Percentiles rank a stretch among this genome's conserved stretches.
Conservation (phyloP, 495 filamentous ascomycete species). For the Hyaloscypha hepaticicola region DNA sequence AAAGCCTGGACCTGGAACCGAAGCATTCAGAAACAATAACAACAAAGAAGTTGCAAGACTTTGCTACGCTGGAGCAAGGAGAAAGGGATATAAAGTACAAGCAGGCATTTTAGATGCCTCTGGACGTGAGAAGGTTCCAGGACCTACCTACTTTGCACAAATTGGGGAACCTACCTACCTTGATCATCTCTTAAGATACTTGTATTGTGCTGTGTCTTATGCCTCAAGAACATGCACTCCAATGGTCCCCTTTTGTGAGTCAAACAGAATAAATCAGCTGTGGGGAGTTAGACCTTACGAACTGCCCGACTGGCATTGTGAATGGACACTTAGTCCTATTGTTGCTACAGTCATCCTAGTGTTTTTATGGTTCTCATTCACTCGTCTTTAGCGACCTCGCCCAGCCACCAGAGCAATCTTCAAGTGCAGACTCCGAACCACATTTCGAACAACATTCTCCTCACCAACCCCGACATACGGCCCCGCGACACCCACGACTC, state of each 20-base stretch:
- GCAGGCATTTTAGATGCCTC: background rate
- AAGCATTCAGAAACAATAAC: background rate
- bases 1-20: too few relatives aligned
- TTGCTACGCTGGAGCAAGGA: background rate
- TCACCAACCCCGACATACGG: slow-evolving; percentile 4
- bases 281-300: background rate
- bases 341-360: background rate
- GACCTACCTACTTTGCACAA: background rate
- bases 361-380: background rate
- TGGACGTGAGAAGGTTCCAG: background rate
- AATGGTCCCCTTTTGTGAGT: background rate
- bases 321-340: background rate
- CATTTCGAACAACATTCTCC: slow-evolving; percentile 11
- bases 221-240: background rate
- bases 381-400: background rate
- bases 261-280: background rate
- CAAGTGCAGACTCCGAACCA: slow-evolving; percentile 1
- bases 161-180: background rate
- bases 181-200: background rate
- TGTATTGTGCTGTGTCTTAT: background rate
- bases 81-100: background rate
- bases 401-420: background rate
- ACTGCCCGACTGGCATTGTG: background rate
- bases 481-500: background rate
- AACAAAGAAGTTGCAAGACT: background rate